Percentiles rank a stretch among this genome's conserved stretches.
Evolutionary conservation across 768 basidiomycete species (phyloP).

Genomic region (Tephrocybe sp.): DNA sequence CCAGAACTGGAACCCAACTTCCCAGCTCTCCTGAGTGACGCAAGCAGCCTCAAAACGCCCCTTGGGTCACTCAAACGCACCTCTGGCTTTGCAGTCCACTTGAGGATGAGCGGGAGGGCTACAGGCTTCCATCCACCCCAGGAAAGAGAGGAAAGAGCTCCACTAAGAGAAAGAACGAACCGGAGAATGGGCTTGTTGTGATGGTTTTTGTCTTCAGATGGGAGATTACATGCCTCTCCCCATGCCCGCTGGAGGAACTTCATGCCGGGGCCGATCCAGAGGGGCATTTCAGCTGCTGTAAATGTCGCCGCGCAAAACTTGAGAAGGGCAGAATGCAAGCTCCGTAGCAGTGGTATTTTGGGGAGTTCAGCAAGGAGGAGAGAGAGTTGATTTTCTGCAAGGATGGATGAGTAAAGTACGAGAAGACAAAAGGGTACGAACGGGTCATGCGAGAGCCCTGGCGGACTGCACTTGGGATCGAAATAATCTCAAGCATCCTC

Average conservation of each 20-base stretch:
- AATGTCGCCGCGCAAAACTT: constrained; percentile 40
- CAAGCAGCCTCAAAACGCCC: constrained; percentile 48
- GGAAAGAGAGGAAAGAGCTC: constrained; percentile 58
- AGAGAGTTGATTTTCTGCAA: constrained; percentile 34
- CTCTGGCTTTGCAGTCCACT: constrained; percentile 39
- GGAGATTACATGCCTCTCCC: constrained; percentile 20
- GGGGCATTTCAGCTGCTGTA: constrained; percentile 42
- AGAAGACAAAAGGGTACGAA: constrained; percentile 30
- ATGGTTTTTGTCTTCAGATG: constrained; percentile 3
- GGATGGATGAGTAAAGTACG: background rate
- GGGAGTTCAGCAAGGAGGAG: constrained; percentile 31
- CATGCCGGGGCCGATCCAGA: constrained; percentile 56
- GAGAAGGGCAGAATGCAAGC: constrained; percentile 33
- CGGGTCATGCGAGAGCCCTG: constrained; percentile 69
- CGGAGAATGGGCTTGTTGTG: background rate
- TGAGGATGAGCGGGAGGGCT: constrained; percentile 58
- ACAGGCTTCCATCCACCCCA: constrained; percentile 83
- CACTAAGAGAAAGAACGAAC: constrained; percentile 57
- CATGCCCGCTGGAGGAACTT: constrained; percentile 56
- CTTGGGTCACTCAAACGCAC: constrained; percentile 45
- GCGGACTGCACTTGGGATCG: constrained; percentile 61
- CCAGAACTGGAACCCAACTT: constrained; percentile 51
- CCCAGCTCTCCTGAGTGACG: constrained; percentile 44
- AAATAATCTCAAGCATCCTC: constrained; percentile 56
- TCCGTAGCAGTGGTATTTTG: constrained; percentile 26